Evolutionary conservation across 1,284 basidiomycete species (phyloP).

Genomic region (Xerocomus subilludens): DNA sequence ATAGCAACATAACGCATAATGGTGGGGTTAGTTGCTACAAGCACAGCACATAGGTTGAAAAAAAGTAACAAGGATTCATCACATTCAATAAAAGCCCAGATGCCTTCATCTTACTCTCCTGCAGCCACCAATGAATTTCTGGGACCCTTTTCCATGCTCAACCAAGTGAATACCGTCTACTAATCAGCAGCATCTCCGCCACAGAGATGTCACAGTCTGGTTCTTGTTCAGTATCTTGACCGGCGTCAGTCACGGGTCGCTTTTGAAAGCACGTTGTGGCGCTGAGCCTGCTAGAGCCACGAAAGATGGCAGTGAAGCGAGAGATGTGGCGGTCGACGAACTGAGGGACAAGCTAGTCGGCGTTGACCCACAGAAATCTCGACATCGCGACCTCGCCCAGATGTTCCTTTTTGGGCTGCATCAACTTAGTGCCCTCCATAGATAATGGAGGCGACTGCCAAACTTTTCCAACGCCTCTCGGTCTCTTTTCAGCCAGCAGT

Average conservation of each 20-base stretch:
- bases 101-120: too few relatives aligned
- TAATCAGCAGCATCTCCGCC: too few relatives aligned
- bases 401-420: constrained; percentile 46
- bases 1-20: too few relatives aligned
- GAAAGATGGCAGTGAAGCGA: constrained; percentile 40
- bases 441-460: constrained; percentile 50
- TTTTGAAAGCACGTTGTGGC: constrained; percentile 38
- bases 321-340: constrained; percentile 44
- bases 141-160: too few relatives aligned
- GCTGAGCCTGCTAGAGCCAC: constrained; percentile 26
- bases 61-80: too few relatives aligned
- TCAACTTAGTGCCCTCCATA: constrained; percentile 45
- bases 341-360: constrained; percentile 49
- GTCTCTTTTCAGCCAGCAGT: constrained; percentile 59
- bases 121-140: too few relatives aligned
- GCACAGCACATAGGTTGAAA: too few relatives aligned
- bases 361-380: constrained; percentile 52
- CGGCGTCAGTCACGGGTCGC: constrained; percentile 35
- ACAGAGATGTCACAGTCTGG: constrained; percentile 34
- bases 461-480: constrained; percentile 57
- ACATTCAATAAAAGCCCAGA: too few relatives aligned
- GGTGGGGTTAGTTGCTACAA: too few relatives aligned
- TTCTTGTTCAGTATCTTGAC: constrained; percentile 25
- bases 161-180: too few relatives aligned
- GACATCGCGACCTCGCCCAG: constrained; percentile 46